Conservation (phyloP, 768 basidiomycete species). For the Fomitopsis serialis region DNA sequence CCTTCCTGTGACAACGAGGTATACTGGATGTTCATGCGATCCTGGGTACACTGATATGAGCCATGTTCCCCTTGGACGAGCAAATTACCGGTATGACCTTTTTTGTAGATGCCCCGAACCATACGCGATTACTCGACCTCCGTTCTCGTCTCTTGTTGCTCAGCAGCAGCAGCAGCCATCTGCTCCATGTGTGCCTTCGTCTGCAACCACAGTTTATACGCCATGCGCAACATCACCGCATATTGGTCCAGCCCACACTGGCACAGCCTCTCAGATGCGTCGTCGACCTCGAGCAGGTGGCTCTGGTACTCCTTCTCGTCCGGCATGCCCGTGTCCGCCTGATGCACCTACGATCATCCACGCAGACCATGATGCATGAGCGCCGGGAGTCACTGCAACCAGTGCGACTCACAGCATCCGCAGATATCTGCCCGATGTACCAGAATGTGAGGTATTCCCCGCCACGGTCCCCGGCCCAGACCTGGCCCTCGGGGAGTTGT, state of each 20-base stretch:
- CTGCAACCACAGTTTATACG: slow-evolving; percentile 30
- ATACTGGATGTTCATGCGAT: too few species aligned
- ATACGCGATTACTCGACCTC: too few species aligned
- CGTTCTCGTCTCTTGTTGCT: too few species aligned
- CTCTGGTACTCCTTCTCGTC: slow-evolving; percentile 47
- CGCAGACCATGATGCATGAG: background rate
- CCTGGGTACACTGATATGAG: too few species aligned
- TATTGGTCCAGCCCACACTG: background rate
- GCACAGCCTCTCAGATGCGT: slow-evolving; percentile 34
- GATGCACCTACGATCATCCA: slow-evolving; percentile 30
- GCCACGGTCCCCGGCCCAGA: slow-evolving; percentile 23
- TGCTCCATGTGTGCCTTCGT: slow-evolving; percentile 4
- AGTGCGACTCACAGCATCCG: slow-evolving; percentile 41
- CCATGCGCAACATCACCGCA: slow-evolving; percentile 29
- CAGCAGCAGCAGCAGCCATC: too few species aligned
- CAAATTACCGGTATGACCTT: too few species aligned
- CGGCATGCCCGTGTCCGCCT: slow-evolving; percentile 50
- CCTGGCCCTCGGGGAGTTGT: background rate
- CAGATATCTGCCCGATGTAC: slow-evolving; percentile 49
- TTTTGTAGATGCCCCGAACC: too few species aligned
- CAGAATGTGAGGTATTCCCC: slow-evolving; percentile 52
- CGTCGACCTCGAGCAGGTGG: slow-evolving; percentile 36
- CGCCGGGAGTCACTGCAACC: background rate
- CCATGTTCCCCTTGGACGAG: too few species aligned
- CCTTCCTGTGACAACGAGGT: too few species aligned